phyloP scores from a whole-genome alignment of 306 rosid genomes.

The Leucaena leucocephala region DNA sequence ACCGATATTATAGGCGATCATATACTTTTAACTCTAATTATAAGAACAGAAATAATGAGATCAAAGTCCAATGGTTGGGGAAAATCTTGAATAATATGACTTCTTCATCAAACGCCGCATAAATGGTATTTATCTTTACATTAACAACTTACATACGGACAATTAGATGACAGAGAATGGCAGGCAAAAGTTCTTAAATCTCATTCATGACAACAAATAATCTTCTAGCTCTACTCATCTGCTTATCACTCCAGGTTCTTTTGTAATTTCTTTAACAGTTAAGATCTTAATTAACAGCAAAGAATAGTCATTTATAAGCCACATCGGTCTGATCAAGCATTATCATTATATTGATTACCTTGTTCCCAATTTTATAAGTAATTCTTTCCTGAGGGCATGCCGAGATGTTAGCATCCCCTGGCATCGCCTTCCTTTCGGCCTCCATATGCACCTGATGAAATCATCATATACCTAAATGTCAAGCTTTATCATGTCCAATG shows the following conservation, averaged over 20 bases:
- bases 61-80: too few relatives aligned
- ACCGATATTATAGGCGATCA: constrained; percentile 22
- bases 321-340: constrained; percentile 14
- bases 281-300: neutral
- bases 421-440: constrained; percentile 76
- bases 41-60: neutral
- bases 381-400: constrained; percentile 66
- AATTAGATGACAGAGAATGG: neutral
- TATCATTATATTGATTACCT: constrained; percentile 55
- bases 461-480: constrained; percentile 34
- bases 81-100: too few relatives aligned
- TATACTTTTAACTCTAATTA: constrained; percentile 12
- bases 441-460: constrained; percentile 92
- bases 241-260: constrained; percentile 18
- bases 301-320: neutral
- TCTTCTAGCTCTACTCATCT: constrained; percentile 6
- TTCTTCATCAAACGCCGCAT: too few relatives aligned
- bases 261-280: constrained; percentile 6
- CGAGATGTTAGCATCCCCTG: constrained; percentile 58
- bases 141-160: too few relatives aligned
- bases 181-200: neutral
- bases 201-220: neutral
- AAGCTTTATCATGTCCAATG: constrained; percentile 32
- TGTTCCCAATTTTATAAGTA: constrained; percentile 83
- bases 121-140: too few relatives aligned